These are phyloP conservation scores for Papiliotrema laurentii DNA, from an alignment of 1,284 basidiomycete species.

Conservation along the genomic window DNA sequence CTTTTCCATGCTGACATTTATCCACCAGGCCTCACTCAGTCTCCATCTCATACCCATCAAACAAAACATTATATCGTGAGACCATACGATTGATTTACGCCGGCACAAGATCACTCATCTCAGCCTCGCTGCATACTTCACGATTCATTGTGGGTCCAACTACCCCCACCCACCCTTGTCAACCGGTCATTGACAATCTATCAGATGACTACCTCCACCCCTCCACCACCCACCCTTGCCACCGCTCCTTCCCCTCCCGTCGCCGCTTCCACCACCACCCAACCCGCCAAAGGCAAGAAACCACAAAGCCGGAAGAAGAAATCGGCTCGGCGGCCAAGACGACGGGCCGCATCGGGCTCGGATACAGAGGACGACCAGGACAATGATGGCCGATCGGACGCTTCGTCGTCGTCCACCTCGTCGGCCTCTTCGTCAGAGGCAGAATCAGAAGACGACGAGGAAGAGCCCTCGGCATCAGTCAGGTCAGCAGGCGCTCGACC, in stretches of 20 bases:
- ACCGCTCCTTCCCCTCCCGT: background rate
- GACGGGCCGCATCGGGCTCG: slow-evolving; percentile 10
- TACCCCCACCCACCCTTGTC: too few species aligned
- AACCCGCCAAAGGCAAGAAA: slow-evolving; percentile 2
- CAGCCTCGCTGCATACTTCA: too few species aligned
- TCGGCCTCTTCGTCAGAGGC: background rate
- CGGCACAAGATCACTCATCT: too few species aligned
- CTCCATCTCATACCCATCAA: too few species aligned
- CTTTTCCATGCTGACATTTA: too few species aligned
- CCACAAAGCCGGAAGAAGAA: slow-evolving; percentile 7
- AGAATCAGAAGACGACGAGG: slow-evolving; percentile 11
- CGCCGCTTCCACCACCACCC: background rate
- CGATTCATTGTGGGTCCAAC: too few species aligned
- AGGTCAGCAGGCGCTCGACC: background rate
- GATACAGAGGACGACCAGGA: slow-evolving; percentile 3
- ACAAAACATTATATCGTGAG: too few species aligned
- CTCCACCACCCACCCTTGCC: background rate
- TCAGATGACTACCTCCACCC: background rate
- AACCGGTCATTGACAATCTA: too few species aligned
- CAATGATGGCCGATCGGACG: background rate
- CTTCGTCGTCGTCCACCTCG: background rate
- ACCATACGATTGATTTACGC: too few species aligned
- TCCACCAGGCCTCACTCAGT: too few species aligned
- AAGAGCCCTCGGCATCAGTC: background rate
- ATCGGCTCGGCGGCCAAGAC: slow-evolving; percentile 12